Base-by-base conservation (phyloP, 805 yeast genomes). In the Ogataea populi-albae region DNA sequence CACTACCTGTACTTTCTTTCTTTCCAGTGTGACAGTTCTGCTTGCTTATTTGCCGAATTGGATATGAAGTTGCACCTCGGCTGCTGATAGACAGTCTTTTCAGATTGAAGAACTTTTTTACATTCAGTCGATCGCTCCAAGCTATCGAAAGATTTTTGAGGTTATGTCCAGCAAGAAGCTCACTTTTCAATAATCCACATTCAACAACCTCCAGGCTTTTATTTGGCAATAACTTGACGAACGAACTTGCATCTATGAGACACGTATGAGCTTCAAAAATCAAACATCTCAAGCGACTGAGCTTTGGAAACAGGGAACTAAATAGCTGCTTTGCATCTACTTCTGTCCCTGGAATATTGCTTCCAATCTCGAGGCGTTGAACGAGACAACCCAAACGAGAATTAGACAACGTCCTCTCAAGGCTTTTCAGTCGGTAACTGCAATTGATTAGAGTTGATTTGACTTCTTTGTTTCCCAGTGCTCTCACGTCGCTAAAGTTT, bases 321-420 rank as follows among this genome's bases (percentile, higher is more conserved):
- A 55, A 41, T 6, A 37, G 14, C 11, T 38, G 37, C 3, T 35
- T 33, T 3, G 45, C 32, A 16, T 55, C 58, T 27, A 52, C 26
- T 23, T 55, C 57, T 14, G 49, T 37, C 17, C 55, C 55, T 3
- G 59, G 58, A 23, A 54, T 24, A 7, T 45, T 34, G 21, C 45
- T 38, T 6, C 46, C 20, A 3, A 54, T 30, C 34, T 46, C 55
- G 2, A 54, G 29, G 17, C 36, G 38, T 25, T 50, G 46, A 17
- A 54, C 37, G 18, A 40, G 32, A 2, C 23, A 14, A 1, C 42
- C 35, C 26, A 49, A 27, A 6, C 21, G 19, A 19, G 43, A 34
- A 2, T 18, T 28, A 2, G 17, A 19, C 8, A 53, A 17, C 5
- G 54, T 41, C 30, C 43, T 38, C 19, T 46, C 41, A 26, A 57